Conservation (phyloP, 2,329 filamentous ascomycete genomes). For the Blastomyces silverae region DNA sequence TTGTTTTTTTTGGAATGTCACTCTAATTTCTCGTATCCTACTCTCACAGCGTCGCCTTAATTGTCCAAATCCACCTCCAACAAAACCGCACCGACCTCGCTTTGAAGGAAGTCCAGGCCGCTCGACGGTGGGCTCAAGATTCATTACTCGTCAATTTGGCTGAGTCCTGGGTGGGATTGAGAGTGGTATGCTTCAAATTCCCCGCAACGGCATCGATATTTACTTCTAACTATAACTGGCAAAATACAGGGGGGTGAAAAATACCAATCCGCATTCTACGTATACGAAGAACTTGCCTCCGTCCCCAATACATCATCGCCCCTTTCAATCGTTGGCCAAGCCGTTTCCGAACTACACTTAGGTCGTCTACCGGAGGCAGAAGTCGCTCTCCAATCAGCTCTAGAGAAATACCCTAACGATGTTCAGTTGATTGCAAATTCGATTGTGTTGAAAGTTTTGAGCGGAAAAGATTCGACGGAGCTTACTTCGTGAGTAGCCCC, state of each 20-base stretch:
- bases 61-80: slow-evolving; percentile 84
- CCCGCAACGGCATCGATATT: neutral
- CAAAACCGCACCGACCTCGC: slow-evolving; percentile 90
- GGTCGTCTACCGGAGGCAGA: slow-evolving; percentile 85
- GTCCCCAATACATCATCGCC: slow-evolving; percentile 72
- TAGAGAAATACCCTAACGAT: slow-evolving; percentile 64
- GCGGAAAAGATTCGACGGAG: slow-evolving; percentile 63
- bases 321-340: slow-evolving; percentile 74
- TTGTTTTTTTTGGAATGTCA: neutral
- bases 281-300: slow-evolving; percentile 92
- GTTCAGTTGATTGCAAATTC: slow-evolving; percentile 74
- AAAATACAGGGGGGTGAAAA: slow-evolving; percentile 71
- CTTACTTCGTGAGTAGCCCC: slow-evolving; percentile 51
- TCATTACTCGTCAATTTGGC: slow-evolving; percentile 88
- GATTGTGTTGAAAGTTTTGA: slow-evolving; percentile 69
- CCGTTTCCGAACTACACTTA: slow-evolving; percentile 83
- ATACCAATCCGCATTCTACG: slow-evolving; percentile 95
- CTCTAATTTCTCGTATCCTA: neutral
- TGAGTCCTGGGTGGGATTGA: slow-evolving; percentile 88
- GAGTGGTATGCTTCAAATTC: slow-evolving; percentile 55
- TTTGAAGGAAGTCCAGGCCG: slow-evolving; percentile 76
- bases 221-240: neutral
- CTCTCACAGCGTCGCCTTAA: slow-evolving; percentile 62
- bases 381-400: slow-evolving; percentile 71
- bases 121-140: slow-evolving; percentile 91